These are phyloP conservation scores for Neofusicoccum kwambonambiense DNA, from an alignment of 2,329 filamentous ascomycete species.

Conservation along the genomic window DNA sequence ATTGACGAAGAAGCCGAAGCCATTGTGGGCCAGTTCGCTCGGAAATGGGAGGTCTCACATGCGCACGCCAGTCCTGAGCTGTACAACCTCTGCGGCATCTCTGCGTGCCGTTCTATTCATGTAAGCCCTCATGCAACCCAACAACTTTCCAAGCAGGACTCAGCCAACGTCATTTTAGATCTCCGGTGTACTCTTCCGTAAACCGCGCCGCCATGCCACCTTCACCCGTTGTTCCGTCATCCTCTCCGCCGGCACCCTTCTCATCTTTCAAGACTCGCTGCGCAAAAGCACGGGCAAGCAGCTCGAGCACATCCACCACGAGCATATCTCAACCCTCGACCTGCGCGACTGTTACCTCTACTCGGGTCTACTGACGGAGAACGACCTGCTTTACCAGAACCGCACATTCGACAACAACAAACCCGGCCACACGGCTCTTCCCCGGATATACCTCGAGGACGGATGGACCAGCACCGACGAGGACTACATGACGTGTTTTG, in stretches of 20 bases:
- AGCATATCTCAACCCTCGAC: slow-evolving; percentile 58
- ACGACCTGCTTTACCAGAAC: slow-evolving; percentile 63
- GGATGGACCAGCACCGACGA: slow-evolving; percentile 63
- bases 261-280: slow-evolving; percentile 62
- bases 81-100: slow-evolving; percentile 68
- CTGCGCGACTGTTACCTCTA: slow-evolving; percentile 66
- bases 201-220: slow-evolving; percentile 60
- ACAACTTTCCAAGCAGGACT: neutral
- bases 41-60: slow-evolving; percentile 67
- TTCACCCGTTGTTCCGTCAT: slow-evolving; percentile 62
- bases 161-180: slow-evolving; percentile 33
- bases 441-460: slow-evolving; percentile 60
- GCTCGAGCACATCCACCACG: slow-evolving; percentile 61
- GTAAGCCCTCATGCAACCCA: neutral
- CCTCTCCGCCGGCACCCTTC: slow-evolving; percentile 58
- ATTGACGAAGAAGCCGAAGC: slow-evolving; percentile 68
- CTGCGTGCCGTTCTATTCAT: slow-evolving; percentile 60
- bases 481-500: slow-evolving; percentile 65
- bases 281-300: slow-evolving; percentile 55
- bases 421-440: slow-evolving; percentile 59
- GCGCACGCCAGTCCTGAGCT: slow-evolving; percentile 62
- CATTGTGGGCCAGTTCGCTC: slow-evolving; percentile 62
- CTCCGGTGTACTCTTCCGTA: slow-evolving; percentile 62
- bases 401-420: slow-evolving; percentile 63
- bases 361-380: slow-evolving; percentile 59